Conservation (phyloP, 2,329 filamentous ascomycete species). For the Aspergillus tamarii region DNA sequence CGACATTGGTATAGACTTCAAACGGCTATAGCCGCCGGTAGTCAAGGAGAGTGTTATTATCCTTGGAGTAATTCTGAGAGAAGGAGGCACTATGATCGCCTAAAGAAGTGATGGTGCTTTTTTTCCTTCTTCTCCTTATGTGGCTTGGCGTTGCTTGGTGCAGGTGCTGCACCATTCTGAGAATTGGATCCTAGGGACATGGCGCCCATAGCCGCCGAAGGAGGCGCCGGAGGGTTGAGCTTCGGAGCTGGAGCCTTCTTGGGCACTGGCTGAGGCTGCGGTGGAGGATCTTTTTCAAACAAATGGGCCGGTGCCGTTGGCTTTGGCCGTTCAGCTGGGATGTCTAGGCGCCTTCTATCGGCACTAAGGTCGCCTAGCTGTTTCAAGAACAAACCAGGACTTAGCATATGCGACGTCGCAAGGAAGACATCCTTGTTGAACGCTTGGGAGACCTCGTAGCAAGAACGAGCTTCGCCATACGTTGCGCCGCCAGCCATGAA, state of each 20-base stretch:
- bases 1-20: slow-evolving; percentile 18
- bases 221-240: slow-evolving; percentile 32
- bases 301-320: slow-evolving; percentile 84
- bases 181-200: slow-evolving; percentile 44
- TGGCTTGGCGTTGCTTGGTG: slow-evolving; percentile 26
- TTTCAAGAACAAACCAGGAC: slow-evolving; percentile 77
- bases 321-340: slow-evolving; percentile 79
- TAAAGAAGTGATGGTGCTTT: slow-evolving; percentile 61
- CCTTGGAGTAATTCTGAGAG: slow-evolving; percentile 9
- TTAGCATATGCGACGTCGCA: slow-evolving; percentile 89
- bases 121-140: slow-evolving; percentile 51
- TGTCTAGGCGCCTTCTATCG: slow-evolving; percentile 73
- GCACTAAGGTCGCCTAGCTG: slow-evolving; percentile 80
- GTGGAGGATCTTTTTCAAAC: slow-evolving; percentile 70
- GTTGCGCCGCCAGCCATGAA: slow-evolving; percentile 96
- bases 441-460: slow-evolving; percentile 79
- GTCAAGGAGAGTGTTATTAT: not conserved
- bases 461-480: slow-evolving; percentile 84
- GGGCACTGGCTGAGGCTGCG: slow-evolving; percentile 48
- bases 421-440: slow-evolving; percentile 83
- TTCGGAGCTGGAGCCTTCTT: slow-evolving; percentile 27
- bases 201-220: slow-evolving; percentile 38
- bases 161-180: slow-evolving; percentile 36
- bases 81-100: slow-evolving; percentile 24
- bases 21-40: slow-evolving; percentile 8